Conservation (phyloP, 2,329 filamentous ascomycete species). For the Exophiala xenobiotica region DNA sequence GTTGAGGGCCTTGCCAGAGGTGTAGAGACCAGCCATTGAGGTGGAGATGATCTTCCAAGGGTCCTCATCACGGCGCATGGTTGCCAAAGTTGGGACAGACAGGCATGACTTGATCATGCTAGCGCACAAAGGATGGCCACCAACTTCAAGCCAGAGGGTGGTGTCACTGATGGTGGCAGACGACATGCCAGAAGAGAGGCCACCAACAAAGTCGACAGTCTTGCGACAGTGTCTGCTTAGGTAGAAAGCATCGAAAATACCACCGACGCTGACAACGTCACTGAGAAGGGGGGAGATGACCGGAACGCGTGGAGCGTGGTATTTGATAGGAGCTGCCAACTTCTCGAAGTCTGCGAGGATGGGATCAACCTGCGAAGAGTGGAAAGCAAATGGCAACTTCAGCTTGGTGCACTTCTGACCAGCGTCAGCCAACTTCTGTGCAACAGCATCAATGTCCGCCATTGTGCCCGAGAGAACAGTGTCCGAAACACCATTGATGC, state of each 20-base stretch:
- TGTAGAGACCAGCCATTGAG: conserved; percentile 38
- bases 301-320: conserved; percentile 42
- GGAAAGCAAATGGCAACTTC: conserved; percentile 48
- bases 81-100: conserved; percentile 37
- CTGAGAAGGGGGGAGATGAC: conserved; percentile 49
- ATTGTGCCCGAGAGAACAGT: conserved; percentile 44
- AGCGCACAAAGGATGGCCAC: conserved; percentile 49
- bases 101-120: conserved; percentile 45
- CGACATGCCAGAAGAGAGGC: conserved; percentile 41
- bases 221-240: conserved; percentile 44
- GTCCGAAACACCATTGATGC: conserved; percentile 45
- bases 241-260: conserved; percentile 41
- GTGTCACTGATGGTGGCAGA: conserved; percentile 35
- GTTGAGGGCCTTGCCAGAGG: conserved; percentile 40
- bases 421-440: conserved; percentile 37
- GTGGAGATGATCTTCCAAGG: conserved; percentile 43
- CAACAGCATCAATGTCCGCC: conserved; percentile 39
- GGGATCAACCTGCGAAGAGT: conserved; percentile 48
- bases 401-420: conserved; percentile 44
- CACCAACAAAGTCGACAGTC: conserved; percentile 48
- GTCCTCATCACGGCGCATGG: conserved; percentile 44
- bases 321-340: conserved; percentile 39
- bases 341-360: conserved; percentile 45
- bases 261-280: conserved; percentile 41
- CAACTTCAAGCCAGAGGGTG: conserved; percentile 46